A percentile compares a stretch with the other conserved stretches of the same genome.
These are phyloP conservation scores for Acacia acuminata DNA, from an alignment of 306 rosid genomes.

Conservation along the genomic window DNA sequence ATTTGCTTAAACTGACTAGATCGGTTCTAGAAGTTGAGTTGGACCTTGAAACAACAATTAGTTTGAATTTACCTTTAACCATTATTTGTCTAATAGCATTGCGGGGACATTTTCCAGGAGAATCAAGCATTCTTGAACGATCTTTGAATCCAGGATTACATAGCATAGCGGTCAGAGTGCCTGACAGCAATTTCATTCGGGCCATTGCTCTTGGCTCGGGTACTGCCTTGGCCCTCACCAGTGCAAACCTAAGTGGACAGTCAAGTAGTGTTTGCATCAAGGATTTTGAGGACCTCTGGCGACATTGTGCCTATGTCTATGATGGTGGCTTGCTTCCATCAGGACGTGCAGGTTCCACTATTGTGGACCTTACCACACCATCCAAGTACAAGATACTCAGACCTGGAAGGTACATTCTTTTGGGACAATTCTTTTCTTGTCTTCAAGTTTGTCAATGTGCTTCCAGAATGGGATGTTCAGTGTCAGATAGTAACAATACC, in stretches of 20 bases:
- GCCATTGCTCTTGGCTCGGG: constrained; percentile 65
- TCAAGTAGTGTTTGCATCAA: constrained; percentile 76
- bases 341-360: constrained; percentile 86
- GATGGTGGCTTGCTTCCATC: constrained; percentile 87
- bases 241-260: constrained; percentile 93
- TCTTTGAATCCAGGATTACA: constrained; percentile 90
- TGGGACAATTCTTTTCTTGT: constrained; percentile 10
- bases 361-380: constrained; percentile 71
- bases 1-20: neutral
- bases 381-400: constrained; percentile 77
- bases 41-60: neutral
- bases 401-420: constrained; percentile 78
- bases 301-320: constrained; percentile 77
- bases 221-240: constrained; percentile 86
- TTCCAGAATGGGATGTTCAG: constrained; percentile 10
- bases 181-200: constrained; percentile 84
- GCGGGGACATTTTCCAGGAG: constrained; percentile 64
- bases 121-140: constrained; percentile 77
- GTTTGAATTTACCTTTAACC: neutral
- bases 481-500: constrained; percentile 5
- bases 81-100: constrained; percentile 12
- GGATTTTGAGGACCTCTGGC: constrained; percentile 84
- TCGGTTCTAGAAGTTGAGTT: neutral
- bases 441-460: constrained; percentile 13
- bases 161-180: constrained; percentile 89